Evolutionary conservation across 169 alveolate genomes (phyloP).

Genomic region (Sarcocystis neurona): DNA sequence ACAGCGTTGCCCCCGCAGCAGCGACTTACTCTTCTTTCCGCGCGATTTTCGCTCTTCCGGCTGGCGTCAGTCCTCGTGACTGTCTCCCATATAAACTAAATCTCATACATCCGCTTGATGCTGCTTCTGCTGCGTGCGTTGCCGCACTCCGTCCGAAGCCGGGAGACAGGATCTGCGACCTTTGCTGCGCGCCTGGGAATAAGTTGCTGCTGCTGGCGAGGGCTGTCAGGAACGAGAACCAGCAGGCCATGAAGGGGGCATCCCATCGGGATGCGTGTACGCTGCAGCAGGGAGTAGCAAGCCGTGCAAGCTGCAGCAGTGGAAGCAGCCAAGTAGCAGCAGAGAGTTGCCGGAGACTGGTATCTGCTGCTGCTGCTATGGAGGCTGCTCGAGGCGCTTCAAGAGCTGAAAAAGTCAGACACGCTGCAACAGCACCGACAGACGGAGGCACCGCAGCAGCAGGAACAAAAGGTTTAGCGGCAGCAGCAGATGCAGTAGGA

Average conservation of each 20-base stretch:
- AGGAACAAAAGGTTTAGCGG: too few species aligned
- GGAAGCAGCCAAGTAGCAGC: too few species aligned
- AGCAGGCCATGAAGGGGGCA: too few species aligned
- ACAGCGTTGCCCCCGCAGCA: neutral
- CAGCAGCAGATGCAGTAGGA: too few species aligned
- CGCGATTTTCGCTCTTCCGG: slow-evolving; percentile 42
- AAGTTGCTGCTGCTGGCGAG: slow-evolving; percentile 47
- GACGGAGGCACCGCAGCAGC: too few species aligned
- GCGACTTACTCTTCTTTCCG: slow-evolving; percentile 32
- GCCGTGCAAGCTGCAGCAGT: too few species aligned
- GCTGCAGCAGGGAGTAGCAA: too few species aligned
- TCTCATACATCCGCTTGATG: slow-evolving; percentile 56
- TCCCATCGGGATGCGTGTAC: too few species aligned
- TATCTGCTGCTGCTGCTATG: neutral
- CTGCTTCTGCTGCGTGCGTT: slow-evolving; percentile 59
- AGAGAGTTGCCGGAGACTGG: too few species aligned
- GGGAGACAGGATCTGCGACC: slow-evolving; percentile 40
- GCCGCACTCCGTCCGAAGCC: slow-evolving; percentile 43
- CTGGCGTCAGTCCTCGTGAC: neutral
- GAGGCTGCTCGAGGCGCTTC: neutral
- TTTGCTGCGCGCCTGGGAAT: slow-evolving; percentile 64
- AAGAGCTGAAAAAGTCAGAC: neutral
- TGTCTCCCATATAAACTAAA: slow-evolving; percentile 34
- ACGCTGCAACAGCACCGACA: neutral
- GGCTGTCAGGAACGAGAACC: too few species aligned